phyloP scores from a whole-genome alignment of 2,329 filamentous ascomycete genomes.

The Pleomassaria siparia region DNA sequence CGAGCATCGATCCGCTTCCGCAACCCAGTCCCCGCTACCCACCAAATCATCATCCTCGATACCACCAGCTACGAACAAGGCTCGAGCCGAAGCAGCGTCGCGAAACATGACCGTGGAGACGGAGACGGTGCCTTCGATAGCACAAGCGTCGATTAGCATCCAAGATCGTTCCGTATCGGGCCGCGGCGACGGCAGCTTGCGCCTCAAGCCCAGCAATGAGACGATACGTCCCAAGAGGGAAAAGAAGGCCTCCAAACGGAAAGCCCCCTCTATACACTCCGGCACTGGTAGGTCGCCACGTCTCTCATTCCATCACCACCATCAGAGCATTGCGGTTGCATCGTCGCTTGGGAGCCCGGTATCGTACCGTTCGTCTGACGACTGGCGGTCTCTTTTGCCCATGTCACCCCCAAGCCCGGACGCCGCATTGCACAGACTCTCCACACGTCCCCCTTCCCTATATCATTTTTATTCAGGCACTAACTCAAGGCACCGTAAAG shows the following conservation, averaged over 20 bases:
- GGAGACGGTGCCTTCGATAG: conserved; percentile 89
- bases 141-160: conserved; percentile 71
- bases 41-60: conserved; percentile 69
- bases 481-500: conserved; percentile 52
- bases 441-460: conserved; percentile 27
- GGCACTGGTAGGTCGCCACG: conserved; percentile 67
- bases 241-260: conserved; percentile 77
- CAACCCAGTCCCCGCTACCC: conserved; percentile 51
- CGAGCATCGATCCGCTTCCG: conserved; percentile 49
- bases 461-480: conserved; percentile 39
- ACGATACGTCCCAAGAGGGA: conserved; percentile 95
- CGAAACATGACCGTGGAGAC: conserved; percentile 97
- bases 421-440: conserved; percentile 20
- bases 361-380: conserved; percentile 34
- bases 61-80: conserved; percentile 63
- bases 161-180: conserved; percentile 60
- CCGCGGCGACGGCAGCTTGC: conserved; percentile 71
- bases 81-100: conserved; percentile 73
- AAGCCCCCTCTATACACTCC: conserved; percentile 69
- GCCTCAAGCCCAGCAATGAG: conserved; percentile 87
- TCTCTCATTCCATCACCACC: conserved; percentile 31
- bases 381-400: conserved; percentile 26
- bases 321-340: conserved; percentile 28
- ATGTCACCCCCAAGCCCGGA: conserved; percentile 32
- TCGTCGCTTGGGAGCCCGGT: conserved; percentile 34